Evolutionary conservation across 2,329 filamentous ascomycete genomes (phyloP), one percentile per base, ranked within the genome.

Genomic region (Graphilbum sp.): DNA sequence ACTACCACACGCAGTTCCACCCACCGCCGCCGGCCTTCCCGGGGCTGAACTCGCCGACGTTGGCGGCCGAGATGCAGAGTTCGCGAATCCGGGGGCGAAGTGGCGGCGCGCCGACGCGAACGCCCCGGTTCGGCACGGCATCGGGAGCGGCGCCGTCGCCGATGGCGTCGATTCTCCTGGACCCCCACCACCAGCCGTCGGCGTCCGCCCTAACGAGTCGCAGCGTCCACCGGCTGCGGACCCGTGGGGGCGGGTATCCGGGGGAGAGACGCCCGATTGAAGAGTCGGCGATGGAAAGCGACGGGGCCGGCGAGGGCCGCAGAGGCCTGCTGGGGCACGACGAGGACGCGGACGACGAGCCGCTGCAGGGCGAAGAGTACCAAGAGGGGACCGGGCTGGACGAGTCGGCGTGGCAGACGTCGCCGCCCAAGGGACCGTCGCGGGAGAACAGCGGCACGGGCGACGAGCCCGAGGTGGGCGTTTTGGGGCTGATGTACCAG

Each of bases 11-110:
- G 19, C 67, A 69, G 32, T 87, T 88, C 53, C 73, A 87, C 42
- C 80, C 79, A 19, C 82, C 83, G 1, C 82, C 83, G 1, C 82
- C 83, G 5, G 62, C 71, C 1, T 83, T 88, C 50, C 79, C 84
- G 1, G 77, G 75, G 3, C 62, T 84, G 9, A 75, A 73, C 52
- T 80, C 71, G 25, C 75, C 70, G 18, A 72, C 62, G 3, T 54
- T 71, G 38, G 69, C 61, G 12, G 62, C 65, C 18, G 73, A 77
- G 32, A 62, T 74, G 60, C 64, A 67, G 27, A 53, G 54, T 23
- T 73, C 72, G 1, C 62, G 64, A 38, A 52, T 64, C 29, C 59
- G 59, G 42, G 64, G 54, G 42, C 59, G 63, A 32, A 58, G 54
- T 7, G 53, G 56, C 3, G 53, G 50, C 12, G 51, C 54, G 16